These are phyloP conservation scores for Testicularia cyperi DNA, from an alignment of 1,284 basidiomycete genomes.

Conservation along the genomic window DNA sequence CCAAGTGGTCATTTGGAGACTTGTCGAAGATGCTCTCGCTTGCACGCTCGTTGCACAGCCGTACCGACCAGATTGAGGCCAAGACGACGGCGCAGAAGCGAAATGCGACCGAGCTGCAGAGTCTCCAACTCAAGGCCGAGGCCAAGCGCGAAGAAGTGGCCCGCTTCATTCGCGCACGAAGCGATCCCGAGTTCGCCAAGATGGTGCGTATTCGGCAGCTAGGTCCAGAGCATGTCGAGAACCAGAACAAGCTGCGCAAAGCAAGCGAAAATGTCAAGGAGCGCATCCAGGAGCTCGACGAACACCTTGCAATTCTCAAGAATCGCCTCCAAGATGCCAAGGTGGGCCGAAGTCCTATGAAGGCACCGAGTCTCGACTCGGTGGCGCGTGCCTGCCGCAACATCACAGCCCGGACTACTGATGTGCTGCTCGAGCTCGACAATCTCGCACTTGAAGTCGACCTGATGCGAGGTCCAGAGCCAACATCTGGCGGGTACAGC, in stretches of 20 bases:
- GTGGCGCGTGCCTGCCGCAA: conserved; percentile 80
- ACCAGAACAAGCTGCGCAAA: conserved; percentile 73
- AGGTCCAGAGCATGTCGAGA: conserved; percentile 83
- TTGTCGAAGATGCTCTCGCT: conserved; percentile 49
- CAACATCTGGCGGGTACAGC: no score
- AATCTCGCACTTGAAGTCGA: conserved; percentile 67
- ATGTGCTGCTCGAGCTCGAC: conserved; percentile 68
- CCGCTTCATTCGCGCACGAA: conserved; percentile 73
- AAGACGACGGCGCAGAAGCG: conserved; percentile 48
- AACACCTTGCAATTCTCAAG: conserved; percentile 71
- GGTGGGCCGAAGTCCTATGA: conserved; percentile 67
- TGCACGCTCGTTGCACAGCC: conserved; percentile 24
- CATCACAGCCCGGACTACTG: conserved; percentile 68
- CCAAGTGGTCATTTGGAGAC: conserved; percentile 61
- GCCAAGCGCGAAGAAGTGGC: conserved; percentile 54
- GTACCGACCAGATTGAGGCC: conserved; percentile 21
- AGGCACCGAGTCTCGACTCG: conserved; percentile 78
- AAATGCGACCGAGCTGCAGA: conserved; percentile 62
- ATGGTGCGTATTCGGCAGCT: conserved; percentile 77
- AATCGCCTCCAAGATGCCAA: conserved; percentile 70
- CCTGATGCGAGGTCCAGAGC: conserved; percentile 15
- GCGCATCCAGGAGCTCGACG: conserved; percentile 75
- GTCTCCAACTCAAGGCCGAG: conserved; percentile 63
- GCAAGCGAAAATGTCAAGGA: conserved; percentile 72
- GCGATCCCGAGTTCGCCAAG: conserved; percentile 75